Evolutionary conservation across 2,329 filamentous ascomycete species (phyloP).

Genomic region (Basipetospora chlamydospora): DNA sequence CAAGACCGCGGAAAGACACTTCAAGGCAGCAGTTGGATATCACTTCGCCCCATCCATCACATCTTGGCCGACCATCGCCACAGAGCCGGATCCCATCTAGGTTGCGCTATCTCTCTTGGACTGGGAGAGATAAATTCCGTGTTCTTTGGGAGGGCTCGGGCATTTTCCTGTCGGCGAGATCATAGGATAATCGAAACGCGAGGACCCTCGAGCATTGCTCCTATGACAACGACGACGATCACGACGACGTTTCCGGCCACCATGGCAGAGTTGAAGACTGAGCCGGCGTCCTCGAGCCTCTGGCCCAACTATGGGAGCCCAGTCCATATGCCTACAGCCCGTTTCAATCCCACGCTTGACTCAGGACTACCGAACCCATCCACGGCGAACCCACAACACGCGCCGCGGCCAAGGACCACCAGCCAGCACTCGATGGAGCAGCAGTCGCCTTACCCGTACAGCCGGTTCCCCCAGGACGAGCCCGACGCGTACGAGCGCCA

Average conservation of each 20-base stretch:
- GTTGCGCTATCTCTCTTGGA: no score
- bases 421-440: conserved; percentile 35
- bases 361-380: conserved; percentile 27
- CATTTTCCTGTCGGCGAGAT: no score
- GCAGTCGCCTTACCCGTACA: conserved; percentile 34
- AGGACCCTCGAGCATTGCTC: conserved; percentile 31
- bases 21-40: no score
- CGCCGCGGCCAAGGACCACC: conserved; percentile 34
- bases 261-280: conserved; percentile 49
- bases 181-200: not conserved
- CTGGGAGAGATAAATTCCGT: no score
- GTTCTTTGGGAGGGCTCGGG: no score
- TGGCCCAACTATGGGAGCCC: conserved; percentile 44
- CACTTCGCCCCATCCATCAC: no score
- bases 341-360: conserved; percentile 36
- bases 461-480: conserved; percentile 40
- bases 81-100: no score
- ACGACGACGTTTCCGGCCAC: conserved; percentile 47
- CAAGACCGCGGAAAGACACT: not conserved
- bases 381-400: conserved; percentile 30
- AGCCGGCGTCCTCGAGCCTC: conserved; percentile 40
- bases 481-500: conserved; percentile 38
- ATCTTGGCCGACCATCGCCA: no score
- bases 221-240: conserved; percentile 37
- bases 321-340: conserved; percentile 33